Base-by-base conservation (phyloP, 768 basidiomycete genomes). In the Pleurotus citrinopileatus region DNA sequence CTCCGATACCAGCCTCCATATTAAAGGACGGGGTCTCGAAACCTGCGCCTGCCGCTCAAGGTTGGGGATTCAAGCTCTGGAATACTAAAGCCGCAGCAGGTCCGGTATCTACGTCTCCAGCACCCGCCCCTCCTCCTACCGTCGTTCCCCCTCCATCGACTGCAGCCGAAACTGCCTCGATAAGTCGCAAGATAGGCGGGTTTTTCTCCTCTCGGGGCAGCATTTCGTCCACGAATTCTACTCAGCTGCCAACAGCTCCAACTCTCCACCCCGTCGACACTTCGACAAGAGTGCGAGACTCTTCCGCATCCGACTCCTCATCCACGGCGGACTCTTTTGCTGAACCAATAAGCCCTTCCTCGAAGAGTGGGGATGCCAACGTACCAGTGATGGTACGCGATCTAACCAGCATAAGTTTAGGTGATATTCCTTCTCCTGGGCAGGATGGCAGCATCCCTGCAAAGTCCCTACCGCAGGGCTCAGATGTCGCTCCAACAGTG, bases 1-100 rank as follows among this genome's bases (percentile, higher is more conserved):
- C 78, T 9, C 74, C 70, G 10, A 71, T 72, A 10, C 75, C 78
- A 19, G 67, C 67, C 2, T 69, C 70, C 63, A 68, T 69, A 9
- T 70, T 61, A n/a, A 73, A 72, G 27, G 66, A 69, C 38, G 75
- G 73, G 19, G n/a, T 34, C 5, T 17, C n/a, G 23, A 20, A 34
- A 37, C 15, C 46, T n/a, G 28, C 13, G 20, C 32, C 48, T n/a
- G 34, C 54, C 63, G 12, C 53, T 65, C 45, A 70, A 73, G 75
- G 81, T 28, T 87, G 87, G 85, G 81, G 82, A 8, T 87, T 89
- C 68, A 89, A 84, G 62, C 70, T 89, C 43, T 89, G 87, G 87
- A 76, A 76, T 57, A 71, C 67, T 9, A 58, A 65, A 46, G 61
- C 70, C 23, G 62, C 67, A 27, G 58, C 66, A 13, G 57, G 64